These are phyloP conservation scores for Solanum neorickii DNA, from an alignment of 257 asterid species.

Conservation along the genomic window DNA sequence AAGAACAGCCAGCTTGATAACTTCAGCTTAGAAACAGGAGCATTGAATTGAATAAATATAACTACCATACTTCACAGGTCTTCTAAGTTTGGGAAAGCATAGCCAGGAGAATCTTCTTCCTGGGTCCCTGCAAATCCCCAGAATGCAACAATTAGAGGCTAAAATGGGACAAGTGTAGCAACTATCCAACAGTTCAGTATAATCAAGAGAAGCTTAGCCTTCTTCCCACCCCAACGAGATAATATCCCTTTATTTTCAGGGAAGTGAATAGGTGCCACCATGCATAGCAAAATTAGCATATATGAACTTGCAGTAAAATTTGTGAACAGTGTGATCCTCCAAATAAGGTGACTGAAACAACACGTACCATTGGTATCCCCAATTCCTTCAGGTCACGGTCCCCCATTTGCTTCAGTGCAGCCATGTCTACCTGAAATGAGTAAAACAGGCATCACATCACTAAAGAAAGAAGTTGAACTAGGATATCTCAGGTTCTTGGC, in stretches of 20 bases:
- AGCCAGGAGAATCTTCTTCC: conserved; percentile 60
- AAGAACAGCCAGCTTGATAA: not conserved
- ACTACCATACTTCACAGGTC: not conserved
- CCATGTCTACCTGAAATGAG: conserved; percentile 57
- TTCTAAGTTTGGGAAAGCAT: conserved; percentile 21
- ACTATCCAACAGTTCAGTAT: not conserved
- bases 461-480: not conserved
- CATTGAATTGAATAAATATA: not conserved
- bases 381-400: conserved; percentile 59
- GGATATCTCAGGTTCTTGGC: not conserved
- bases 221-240: not conserved
- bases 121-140: conserved; percentile 48
- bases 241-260: not conserved
- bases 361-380: conserved; percentile 68
- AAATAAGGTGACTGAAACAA: not conserved
- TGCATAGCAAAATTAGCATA: not conserved
- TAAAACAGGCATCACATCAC: not conserved
- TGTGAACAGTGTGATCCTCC: not conserved
- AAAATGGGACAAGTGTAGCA: not conserved
- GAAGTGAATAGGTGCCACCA: not conserved
- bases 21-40: not conserved
- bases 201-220: not conserved
- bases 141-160: not conserved
- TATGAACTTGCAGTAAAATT: not conserved
- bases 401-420: conserved; percentile 61